Evolutionary conservation across 2,329 filamentous ascomycete species (phyloP).

Genomic region (Coleophoma cylindrospora): DNA sequence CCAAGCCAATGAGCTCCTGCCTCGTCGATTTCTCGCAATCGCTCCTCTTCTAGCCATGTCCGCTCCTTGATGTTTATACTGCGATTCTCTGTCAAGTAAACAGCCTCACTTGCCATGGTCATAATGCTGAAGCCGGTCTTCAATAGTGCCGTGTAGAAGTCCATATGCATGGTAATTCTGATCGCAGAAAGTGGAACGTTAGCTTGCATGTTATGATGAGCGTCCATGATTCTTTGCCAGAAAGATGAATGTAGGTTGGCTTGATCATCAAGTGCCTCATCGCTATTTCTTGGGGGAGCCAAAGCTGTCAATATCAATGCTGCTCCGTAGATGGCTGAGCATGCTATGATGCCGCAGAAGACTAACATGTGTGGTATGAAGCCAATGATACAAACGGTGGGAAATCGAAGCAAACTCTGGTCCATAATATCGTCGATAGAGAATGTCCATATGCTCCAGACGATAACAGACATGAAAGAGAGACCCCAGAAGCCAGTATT

Average conservation of each 20-base stretch:
- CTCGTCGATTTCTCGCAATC: constrained; percentile 70
- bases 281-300: constrained; percentile 31
- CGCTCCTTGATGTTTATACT: constrained; percentile 66
- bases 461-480: constrained; percentile 82
- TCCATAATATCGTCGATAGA: constrained; percentile 53
- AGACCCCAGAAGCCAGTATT: constrained; percentile 88
- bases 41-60: constrained; percentile 91
- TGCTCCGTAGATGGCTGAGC: constrained; percentile 69
- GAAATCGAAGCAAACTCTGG: constrained; percentile 75
- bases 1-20: constrained; percentile 26
- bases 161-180: constrained; percentile 78
- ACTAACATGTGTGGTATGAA: constrained; percentile 94
- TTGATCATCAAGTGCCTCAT: constrained; percentile 32
- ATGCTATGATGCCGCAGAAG: constrained; percentile 70
- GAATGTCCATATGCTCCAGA: constrained; percentile 66
- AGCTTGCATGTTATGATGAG: constrained; percentile 87
- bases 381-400: constrained; percentile 89
- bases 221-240: constrained; percentile 58
- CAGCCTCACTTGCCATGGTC: constrained; percentile 90
- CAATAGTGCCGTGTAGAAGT: constrained; percentile 89
- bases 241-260: constrained; percentile 32
- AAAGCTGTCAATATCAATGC: constrained; percentile 73
- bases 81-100: constrained; percentile 88
- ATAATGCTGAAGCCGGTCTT: constrained; percentile 83
- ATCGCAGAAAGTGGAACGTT: constrained; percentile 81